These are phyloP conservation scores for Ascochyta lentis DNA, from an alignment of 2,329 filamentous ascomycete species.

Conservation along the genomic window DNA sequence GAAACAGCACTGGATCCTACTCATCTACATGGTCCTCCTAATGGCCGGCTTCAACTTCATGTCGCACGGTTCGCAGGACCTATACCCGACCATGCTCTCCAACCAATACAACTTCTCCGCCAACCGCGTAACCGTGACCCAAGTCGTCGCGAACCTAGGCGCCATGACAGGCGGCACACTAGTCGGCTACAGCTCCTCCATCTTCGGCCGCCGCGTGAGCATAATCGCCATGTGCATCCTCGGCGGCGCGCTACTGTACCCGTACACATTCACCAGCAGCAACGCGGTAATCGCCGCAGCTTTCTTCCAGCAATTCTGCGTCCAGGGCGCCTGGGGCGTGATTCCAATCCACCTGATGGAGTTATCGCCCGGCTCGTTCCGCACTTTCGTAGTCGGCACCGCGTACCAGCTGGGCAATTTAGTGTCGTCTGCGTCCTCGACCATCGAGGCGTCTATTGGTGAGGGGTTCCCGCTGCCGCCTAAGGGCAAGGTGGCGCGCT, in stretches of 20 bases:
- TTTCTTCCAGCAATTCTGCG: constrained; percentile 73
- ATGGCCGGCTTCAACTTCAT: constrained; percentile 96
- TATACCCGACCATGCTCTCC: constrained; percentile 66
- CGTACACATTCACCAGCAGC: constrained; percentile 74
- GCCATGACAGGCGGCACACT: constrained; percentile 56
- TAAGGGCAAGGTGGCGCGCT: constrained; percentile 45
- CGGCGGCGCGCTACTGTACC: constrained; percentile 81
- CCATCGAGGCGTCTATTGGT: constrained; percentile 77
- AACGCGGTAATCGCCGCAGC: constrained; percentile 75
- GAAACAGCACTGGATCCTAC: constrained; percentile 78
- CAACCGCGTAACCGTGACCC: constrained; percentile 56
- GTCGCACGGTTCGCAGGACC: constrained; percentile 76
- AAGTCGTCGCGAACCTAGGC: constrained; percentile 59
- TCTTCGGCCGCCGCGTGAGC: constrained; percentile 56
- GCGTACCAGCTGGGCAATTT: constrained; percentile 81
- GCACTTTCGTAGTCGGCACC: constrained; percentile 77
- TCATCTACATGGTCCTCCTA: constrained; percentile 81
- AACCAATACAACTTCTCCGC: constrained; percentile 64
- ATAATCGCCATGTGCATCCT: constrained; percentile 60
- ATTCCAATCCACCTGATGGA: constrained; percentile 77
- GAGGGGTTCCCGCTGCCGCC: constrained; percentile 74
- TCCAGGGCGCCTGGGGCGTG: constrained; percentile 54
- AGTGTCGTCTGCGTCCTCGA: constrained; percentile 71
- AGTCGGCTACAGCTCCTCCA: constrained; percentile 55
- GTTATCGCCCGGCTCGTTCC: constrained; percentile 72